These are phyloP conservation scores for Diaporthe batatas DNA, from an alignment of 2,329 filamentous ascomycete species.

Conservation along the genomic window DNA sequence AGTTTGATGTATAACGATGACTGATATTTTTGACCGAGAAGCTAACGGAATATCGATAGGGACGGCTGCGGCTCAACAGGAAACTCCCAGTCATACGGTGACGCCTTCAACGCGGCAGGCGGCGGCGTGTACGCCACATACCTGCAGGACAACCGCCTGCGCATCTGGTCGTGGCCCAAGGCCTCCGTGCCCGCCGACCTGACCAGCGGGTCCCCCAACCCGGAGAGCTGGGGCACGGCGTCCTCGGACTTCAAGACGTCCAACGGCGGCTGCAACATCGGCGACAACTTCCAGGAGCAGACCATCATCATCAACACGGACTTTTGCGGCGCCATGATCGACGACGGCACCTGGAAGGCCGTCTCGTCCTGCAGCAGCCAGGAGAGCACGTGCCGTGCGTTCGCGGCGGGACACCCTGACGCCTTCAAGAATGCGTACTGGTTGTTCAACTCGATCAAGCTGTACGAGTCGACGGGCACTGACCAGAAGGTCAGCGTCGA, in stretches of 20 bases:
- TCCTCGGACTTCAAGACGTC: slow-evolving; percentile 51
- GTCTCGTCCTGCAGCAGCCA: slow-evolving; percentile 43
- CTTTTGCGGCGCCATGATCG: slow-evolving; percentile 49
- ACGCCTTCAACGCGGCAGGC: slow-evolving; percentile 63
- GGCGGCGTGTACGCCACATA: slow-evolving; percentile 58
- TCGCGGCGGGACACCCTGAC: slow-evolving; percentile 67
- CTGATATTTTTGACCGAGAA: not conserved
- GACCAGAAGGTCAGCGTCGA: not conserved
- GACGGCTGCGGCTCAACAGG: slow-evolving; percentile 45
- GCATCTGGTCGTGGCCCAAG: slow-evolving; percentile 61
- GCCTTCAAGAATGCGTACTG: slow-evolving; percentile 71
- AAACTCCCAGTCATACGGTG: slow-evolving; percentile 53
- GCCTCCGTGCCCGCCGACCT: slow-evolving; percentile 58
- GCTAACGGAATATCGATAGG: slow-evolving; percentile 8
- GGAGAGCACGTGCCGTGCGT: slow-evolving; percentile 61
- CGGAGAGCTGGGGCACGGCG: slow-evolving; percentile 56
- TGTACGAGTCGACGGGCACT: slow-evolving; percentile 46
- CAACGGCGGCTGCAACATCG: slow-evolving; percentile 65
- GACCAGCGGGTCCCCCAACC: slow-evolving; percentile 54
- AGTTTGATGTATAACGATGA: rapidly evolving
- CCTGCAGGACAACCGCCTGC: slow-evolving; percentile 56
- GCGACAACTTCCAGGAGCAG: slow-evolving; percentile 65
- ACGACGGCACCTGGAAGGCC: slow-evolving; percentile 42
- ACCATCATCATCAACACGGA: slow-evolving; percentile 58
- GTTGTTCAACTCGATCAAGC: slow-evolving; percentile 63